Base-by-base conservation (phyloP, 495 filamentous ascomycete species). In the Glutinoglossum americanum region DNA sequence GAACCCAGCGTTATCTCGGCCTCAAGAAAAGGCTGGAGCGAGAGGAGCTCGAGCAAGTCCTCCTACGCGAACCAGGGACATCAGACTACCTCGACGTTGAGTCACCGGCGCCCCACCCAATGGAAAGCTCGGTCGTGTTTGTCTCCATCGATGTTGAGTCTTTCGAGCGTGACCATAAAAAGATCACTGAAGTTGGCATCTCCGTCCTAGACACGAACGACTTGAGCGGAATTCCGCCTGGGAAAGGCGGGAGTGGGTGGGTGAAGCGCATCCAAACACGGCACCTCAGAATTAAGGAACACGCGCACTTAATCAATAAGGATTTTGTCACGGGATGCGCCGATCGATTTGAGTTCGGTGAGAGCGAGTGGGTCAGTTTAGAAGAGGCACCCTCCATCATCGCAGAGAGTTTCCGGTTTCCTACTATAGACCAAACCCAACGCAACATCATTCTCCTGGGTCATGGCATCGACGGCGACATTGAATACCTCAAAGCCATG, bases 181-280 rank as follows among this genome's bases (percentile, higher is more conserved):
- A 74, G 1, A 71, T 96, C 59, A 94, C 88, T 3, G 92, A 98
- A 65, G 73, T 98, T 56, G 92, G 92, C 35, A 73, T 98, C 51
- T 81, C 87, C 9, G 80, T 76, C 10, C 77, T 98, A 23, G 92
- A 98, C 68, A 87, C 83, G 3, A 60, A 68, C 10, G 76, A 84
- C 58, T 69, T 76, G 33, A 61, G 62, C 19, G 66, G 64, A 13
- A 26, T 80, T 26, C 62, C 78, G 2, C 85, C 85, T 23, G 83
- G 84, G 11, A 60, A 72, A 11, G 64, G 68, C 35, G 83, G 79
- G 3, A 72, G 79, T 59, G 44, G 33, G 30, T 89, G 89, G 90
- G 71, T 75, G 10, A 62, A 69, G 0, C 64, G 72, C 26, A 82
- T 97, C 60, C 70, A 73, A 41, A 77, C 79, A 17, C 76, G 80